These are phyloP conservation scores for Cavenderia fasciculata DNA, from an alignment of 78 protist genomes.

Conservation along the genomic window DNA sequence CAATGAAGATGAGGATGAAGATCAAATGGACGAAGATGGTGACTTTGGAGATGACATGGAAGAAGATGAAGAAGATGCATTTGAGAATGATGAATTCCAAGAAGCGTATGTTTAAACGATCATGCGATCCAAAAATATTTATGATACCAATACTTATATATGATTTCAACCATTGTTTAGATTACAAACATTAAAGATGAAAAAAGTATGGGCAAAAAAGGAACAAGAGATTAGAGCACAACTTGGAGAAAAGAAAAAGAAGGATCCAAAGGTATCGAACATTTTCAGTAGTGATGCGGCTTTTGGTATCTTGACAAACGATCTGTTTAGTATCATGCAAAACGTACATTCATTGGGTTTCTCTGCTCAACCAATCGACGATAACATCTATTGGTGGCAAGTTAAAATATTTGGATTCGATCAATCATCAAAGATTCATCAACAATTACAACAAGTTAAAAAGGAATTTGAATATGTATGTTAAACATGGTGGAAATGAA, in stretches of 20 bases:
- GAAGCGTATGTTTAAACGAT: constrained; percentile 54
- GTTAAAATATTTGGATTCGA: constrained; percentile 79
- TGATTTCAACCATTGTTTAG: constrained; percentile 1
- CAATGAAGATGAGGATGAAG: neutral
- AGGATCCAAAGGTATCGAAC: constrained; percentile 28
- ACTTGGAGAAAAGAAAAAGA: constrained; percentile 50
- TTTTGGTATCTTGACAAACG: constrained; percentile 78
- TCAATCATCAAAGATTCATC: constrained; percentile 19
- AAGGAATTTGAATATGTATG: constrained; percentile 65
- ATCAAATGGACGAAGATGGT: neutral
- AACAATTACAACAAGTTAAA: constrained; percentile 52
- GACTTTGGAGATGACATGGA: constrained; percentile 12
- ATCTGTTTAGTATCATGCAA: constrained; percentile 72
- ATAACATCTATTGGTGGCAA: constrained; percentile 78
- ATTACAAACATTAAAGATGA: constrained; percentile 73
- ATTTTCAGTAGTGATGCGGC: constrained; percentile 81
- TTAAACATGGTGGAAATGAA: neutral
- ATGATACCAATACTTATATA: neutral
- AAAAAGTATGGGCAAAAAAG: constrained; percentile 76
- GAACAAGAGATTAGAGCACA: constrained; percentile 69
- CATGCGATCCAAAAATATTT: neutral
- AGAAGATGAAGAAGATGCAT: constrained; percentile 29
- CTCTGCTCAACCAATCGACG: constrained; percentile 80
- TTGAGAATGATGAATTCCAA: constrained; percentile 72
- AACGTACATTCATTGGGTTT: constrained; percentile 66